Evolutionary conservation across 805 yeast species (phyloP).

Genomic region (Lipomyces yamanashiensis): DNA sequence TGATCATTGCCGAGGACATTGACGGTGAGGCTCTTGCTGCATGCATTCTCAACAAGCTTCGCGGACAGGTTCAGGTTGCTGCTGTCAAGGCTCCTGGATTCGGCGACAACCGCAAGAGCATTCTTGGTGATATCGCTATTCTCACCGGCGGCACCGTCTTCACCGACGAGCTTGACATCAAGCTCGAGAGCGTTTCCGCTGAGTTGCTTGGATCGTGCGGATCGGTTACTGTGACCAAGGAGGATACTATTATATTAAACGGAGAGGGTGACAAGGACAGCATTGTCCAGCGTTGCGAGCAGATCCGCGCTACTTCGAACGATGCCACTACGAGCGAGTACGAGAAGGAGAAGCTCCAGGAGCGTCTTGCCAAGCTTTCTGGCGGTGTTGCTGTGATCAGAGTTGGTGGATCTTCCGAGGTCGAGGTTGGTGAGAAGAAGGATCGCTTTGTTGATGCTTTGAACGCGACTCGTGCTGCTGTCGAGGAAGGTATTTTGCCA

Average conservation of each 20-base stretch:
- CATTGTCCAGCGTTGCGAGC: conserved; percentile 87
- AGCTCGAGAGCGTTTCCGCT: conserved; percentile 91
- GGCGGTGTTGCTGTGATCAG: conserved; percentile 98
- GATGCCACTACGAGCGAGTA: conserved; percentile 78
- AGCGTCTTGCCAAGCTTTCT: conserved; percentile 93
- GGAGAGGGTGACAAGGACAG: conserved; percentile 87
- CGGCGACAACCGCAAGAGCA: conserved; percentile 98
- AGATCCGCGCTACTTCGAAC: conserved; percentile 80
- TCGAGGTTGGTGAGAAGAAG: conserved; percentile 99
- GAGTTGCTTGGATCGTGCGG: conserved; percentile 92
- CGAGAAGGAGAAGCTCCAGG: conserved; percentile 96
- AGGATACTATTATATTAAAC: conserved; percentile 90
- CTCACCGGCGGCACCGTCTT: conserved; percentile 86
- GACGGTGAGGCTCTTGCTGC: conserved; percentile 99
- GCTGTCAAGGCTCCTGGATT: conserved; percentile 99
- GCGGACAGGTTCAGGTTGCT: conserved; percentile 97
- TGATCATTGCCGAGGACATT: conserved; percentile 91
- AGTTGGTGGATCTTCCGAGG: conserved; percentile 97
- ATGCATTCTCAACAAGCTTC: conserved; percentile 92
- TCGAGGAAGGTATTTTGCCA: conserved; percentile 97
- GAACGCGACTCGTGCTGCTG: conserved; percentile 98
- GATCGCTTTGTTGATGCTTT: conserved; percentile 98
- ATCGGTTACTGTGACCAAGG: conserved; percentile 89
- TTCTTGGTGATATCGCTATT: conserved; percentile 92
- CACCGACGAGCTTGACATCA: conserved; percentile 92